Evolutionary conservation across 495 filamentous ascomycete species (phyloP).

Genomic region (Rhypophila decipiens): DNA sequence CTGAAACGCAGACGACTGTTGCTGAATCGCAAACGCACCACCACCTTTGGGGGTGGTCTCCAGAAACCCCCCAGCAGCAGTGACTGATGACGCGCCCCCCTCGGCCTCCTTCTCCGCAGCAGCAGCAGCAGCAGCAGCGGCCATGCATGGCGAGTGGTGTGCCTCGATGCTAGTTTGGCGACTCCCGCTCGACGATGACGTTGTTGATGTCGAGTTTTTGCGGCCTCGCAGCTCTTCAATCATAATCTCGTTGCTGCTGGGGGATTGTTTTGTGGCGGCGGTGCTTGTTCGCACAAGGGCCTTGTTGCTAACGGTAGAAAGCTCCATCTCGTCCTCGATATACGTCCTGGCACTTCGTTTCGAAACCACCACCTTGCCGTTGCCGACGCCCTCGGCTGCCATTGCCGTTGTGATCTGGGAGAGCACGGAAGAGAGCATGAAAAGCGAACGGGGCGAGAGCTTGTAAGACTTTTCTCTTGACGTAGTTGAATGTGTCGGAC

Average conservation of each 20-base stretch:
- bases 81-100: not conserved
- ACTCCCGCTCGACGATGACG: slow-evolving; percentile 11
- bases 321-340: slow-evolving; percentile 17
- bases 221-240: slow-evolving; percentile 7
- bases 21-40: slow-evolving; percentile 1
- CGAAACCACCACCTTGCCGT: slow-evolving; percentile 16
- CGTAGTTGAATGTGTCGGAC: not conserved
- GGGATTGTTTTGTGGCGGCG: not conserved
- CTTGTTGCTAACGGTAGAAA: too few relatives aligned
- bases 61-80: not conserved
- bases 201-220: slow-evolving; percentile 6
- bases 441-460: not conserved
- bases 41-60: too few relatives aligned
- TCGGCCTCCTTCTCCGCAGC: not conserved
- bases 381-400: too few relatives aligned
- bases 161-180: slow-evolving; percentile 12
- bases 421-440: not conserved
- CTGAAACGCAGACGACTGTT: not conserved
- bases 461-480: not conserved
- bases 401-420: slow-evolving; percentile 6
- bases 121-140: not conserved
- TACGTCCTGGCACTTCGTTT: slow-evolving; percentile 19
- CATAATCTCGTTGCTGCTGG: not conserved
- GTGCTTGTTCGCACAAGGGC: too few relatives aligned
- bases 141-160: slow-evolving; percentile 10